phyloP scores from a whole-genome alignment of 345 rosid species.

The Lepidium africanum region DNA sequence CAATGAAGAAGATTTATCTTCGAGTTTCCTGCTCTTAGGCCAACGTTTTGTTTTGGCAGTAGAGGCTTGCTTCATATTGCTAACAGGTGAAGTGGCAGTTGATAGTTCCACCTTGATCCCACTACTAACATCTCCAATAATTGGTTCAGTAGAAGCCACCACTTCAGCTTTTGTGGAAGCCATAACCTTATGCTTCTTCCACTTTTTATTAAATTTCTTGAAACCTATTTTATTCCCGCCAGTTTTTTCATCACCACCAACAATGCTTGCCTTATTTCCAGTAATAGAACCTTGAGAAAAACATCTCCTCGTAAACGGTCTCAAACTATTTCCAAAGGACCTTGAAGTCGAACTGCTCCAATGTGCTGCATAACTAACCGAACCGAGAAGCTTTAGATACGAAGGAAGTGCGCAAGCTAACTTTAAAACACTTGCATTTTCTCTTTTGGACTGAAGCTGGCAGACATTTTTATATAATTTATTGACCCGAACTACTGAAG shows the following conservation, averaged over 20 bases:
- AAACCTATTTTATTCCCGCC: conserved; percentile 6
- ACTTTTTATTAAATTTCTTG: conserved; percentile 24
- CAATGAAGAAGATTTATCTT: conserved; percentile 27
- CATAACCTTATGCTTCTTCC: conserved; percentile 34
- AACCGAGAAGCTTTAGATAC: conserved; percentile 11
- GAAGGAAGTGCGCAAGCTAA: conserved; percentile 14
- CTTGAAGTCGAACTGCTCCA: conserved; percentile 15
- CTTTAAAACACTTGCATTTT: conserved; percentile 13
- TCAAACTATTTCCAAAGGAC: conserved; percentile 18
- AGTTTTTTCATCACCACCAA: conserved; percentile 13
- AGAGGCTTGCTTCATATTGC: conserved; percentile 21
- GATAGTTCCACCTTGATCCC: conserved; percentile 16
- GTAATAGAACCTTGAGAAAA: conserved; percentile 33
- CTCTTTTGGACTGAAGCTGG: conserved; percentile 27
- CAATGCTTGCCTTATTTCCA: conserved; percentile 8
- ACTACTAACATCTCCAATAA: conserved; percentile 20
- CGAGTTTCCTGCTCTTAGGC: conserved; percentile 35
- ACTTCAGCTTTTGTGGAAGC: conserved; percentile 23
- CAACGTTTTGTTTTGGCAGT: conserved; percentile 32
- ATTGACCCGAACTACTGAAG: conserved; percentile 3
- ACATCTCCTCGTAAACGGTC: conserved; percentile 22
- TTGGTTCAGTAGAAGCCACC: conserved; percentile 25
- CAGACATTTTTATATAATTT: conserved; percentile 21
- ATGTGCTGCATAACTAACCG: conserved; percentile 8
- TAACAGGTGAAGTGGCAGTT: conserved; percentile 21